These are phyloP conservation scores for Podaxis sp. DNA, from an alignment of 768 basidiomycete genomes.

Conservation along the genomic window DNA sequence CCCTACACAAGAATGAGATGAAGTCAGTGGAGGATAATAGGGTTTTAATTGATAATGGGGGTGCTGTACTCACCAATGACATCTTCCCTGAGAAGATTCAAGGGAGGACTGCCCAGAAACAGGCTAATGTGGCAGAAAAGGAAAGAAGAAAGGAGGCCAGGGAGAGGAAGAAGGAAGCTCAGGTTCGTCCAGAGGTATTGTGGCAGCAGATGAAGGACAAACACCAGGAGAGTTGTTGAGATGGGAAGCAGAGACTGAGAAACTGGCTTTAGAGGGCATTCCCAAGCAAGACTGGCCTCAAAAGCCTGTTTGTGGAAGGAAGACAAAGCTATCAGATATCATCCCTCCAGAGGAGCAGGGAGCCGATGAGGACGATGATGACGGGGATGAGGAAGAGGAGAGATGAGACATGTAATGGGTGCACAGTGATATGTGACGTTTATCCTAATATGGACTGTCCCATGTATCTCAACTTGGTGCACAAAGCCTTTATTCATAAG, in stretches of 20 bases:
- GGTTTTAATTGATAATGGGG: constrained; percentile 14
- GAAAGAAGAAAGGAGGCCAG: constrained; percentile 10
- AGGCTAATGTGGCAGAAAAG: constrained; percentile 16
- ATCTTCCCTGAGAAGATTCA: constrained; percentile 5
- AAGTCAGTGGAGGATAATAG: constrained; percentile 12
- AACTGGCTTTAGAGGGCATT: constrained; percentile 4
- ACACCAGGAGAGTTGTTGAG: neutral
- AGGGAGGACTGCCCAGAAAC: neutral
- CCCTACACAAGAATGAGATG: constrained; percentile 16
- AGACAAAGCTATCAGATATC: constrained; percentile 18
- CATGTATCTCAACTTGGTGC: neutral
- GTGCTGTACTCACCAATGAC: constrained; percentile 14
- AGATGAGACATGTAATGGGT: too few relatives aligned
- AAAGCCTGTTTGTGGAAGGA: constrained; percentile 18
- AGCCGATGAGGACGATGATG: too few relatives aligned
- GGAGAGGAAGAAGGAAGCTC: constrained; percentile 16
- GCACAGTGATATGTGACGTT: neutral
- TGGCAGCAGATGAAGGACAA: constrained; percentile 18
- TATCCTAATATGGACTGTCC: neutral
- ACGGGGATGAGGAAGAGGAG: too few relatives aligned
- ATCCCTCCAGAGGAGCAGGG: neutral
- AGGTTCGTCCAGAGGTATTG: constrained; percentile 13
- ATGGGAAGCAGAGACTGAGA: constrained; percentile 19
- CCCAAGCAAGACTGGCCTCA: constrained; percentile 19
- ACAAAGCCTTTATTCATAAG: too few relatives aligned